These are phyloP conservation scores for Scutellaria galericulata DNA, from an alignment of 257 asterid species.

Conservation along the genomic window DNA sequence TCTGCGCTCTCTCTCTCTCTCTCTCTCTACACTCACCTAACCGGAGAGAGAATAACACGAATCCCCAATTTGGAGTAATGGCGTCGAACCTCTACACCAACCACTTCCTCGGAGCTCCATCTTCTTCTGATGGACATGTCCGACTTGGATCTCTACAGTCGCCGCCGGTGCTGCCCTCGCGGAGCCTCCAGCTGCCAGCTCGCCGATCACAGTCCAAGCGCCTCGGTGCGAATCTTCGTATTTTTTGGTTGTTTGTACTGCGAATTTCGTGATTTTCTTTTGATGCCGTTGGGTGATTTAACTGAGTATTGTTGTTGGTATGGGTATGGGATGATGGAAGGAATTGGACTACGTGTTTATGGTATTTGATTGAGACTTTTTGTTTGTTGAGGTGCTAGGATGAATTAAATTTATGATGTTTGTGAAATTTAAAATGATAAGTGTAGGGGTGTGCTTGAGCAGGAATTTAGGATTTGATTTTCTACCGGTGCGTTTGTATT, in stretches of 20 bases:
- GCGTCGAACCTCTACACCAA: slow-evolving; percentile 69
- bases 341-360: slow-evolving; percentile 5
- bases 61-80: slow-evolving; percentile 47
- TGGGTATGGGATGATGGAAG: neutral
- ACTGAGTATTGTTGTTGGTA: neutral
- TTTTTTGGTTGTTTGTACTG: neutral
- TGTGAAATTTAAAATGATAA: neutral
- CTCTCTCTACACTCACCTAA: slow-evolving; percentile 35
- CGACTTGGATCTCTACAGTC: slow-evolving; percentile 66
- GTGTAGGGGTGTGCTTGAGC: slow-evolving; percentile 8
- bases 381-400: neutral
- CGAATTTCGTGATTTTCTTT: neutral
- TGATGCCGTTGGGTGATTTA: slow-evolving; percentile 24
- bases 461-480: neutral
- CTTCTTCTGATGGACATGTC: slow-evolving; percentile 53
- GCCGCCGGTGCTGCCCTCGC: slow-evolving; percentile 45
- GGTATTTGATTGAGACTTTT: slow-evolving; percentile 2
- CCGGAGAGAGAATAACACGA: slow-evolving; percentile 29
- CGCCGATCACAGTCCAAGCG: slow-evolving; percentile 65
- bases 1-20: slow-evolving; percentile 3
- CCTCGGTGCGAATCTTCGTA: slow-evolving; percentile 52
- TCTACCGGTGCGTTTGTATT: slow-evolving; percentile 4
- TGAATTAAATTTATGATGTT: neutral
- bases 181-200: slow-evolving; percentile 53
- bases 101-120: slow-evolving; percentile 65